Base-by-base conservation (phyloP, 2,329 filamentous ascomycete species). In the Ophiosphaerella herpotricha region DNA sequence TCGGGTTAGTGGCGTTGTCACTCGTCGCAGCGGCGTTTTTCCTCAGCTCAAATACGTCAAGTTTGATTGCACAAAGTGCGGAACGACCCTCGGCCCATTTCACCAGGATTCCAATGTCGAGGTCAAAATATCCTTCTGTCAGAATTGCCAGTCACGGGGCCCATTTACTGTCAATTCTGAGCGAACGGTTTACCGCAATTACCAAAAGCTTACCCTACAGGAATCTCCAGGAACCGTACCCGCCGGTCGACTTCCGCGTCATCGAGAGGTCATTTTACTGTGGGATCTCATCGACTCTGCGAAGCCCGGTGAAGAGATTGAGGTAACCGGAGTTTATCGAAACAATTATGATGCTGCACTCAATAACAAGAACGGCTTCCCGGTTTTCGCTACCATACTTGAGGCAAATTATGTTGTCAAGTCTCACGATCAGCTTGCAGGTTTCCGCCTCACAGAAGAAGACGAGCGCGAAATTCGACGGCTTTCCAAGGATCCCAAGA, bases 31-130 rank as follows among this genome's bases (percentile, higher is more conserved):
- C 23, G 94, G 94, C 48, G 95, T 99, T 40, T 99, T 99, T 73
- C 94, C 94, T 3, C 94, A 99, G 77, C 80, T 99, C 54, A 97
- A 97, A 74, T 97, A 97, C 74, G 90, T 99, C 77, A 96, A 97
- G 77, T 97, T 99, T 69, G 90, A 97, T 77, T 99, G 94, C 76
- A 85, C 81, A 50, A 99, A 97, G 77, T 99, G 94, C 67, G 90
- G 90, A 54, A 84, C 90, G 39, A 96, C 91, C 0, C 83, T 99
- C 3, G 94, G 94, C 1, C 94, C 94, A 14, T 99, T 97, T 79
- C 93, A 96, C 70, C 94, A 99, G 68, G 94, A 99, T 77, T 94
- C 93, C 36, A 96, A 94, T 55, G 87, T 92, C 37, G 94, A 99
- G 74, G 92, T 99, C 69, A 96, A 93, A 76, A 90, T 99, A 63